Base-by-base conservation (phyloP, 1,284 basidiomycete genomes). In the Trametes pubescens region DNA sequence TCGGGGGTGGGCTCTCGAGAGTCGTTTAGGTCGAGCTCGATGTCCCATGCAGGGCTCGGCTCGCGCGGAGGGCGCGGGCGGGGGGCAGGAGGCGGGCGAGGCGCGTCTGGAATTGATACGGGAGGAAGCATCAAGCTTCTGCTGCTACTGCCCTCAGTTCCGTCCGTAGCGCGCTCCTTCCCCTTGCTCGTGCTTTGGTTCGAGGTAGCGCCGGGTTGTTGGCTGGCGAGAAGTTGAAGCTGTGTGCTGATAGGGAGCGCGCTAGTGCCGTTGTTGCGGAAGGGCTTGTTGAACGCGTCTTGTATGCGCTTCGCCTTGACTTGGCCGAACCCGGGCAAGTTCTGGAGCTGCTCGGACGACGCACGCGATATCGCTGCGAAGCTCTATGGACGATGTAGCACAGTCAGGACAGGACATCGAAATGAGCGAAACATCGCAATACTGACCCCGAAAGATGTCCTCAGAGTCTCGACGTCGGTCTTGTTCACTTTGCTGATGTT, bases 401-500 rank as follows among this genome's bases (percentile, higher is more conserved):
- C 0, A 29, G 21, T 13, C 7, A 61, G 16, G 51, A 43, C 4
- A 38, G 26, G 29, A n/a, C 60, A 48, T 54, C 22, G 6, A 8
- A 21, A 8, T n/a, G 16, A 40, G 47, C 26, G 32, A 57, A 34
- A 40, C 21, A 8, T 55, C 58, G 48, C 47, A 59, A 65, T 51
- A 82, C 91, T 67, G 79, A 98, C 96, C 21, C 96, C 96, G 73
- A 97, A 92, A n/a, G 93, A 91, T 0, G 92, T 91, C n/a, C 93
- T 86, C 29, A 99, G 80, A 0, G 96, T 98, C 76, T 96, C 89
- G 0, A 97, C 95, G 73, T 99, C 98, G 0, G 97, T 99, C 82
- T 97, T 98, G 80, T 99, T 99, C 62, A 99, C 92, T 70, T 94
- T 96, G 72, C 88, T 91, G 68, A 99, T 93, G 68, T 88, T 90